These are phyloP conservation scores for Boletus insuetus DNA, from an alignment of 768 basidiomycete species.

Conservation along the genomic window DNA sequence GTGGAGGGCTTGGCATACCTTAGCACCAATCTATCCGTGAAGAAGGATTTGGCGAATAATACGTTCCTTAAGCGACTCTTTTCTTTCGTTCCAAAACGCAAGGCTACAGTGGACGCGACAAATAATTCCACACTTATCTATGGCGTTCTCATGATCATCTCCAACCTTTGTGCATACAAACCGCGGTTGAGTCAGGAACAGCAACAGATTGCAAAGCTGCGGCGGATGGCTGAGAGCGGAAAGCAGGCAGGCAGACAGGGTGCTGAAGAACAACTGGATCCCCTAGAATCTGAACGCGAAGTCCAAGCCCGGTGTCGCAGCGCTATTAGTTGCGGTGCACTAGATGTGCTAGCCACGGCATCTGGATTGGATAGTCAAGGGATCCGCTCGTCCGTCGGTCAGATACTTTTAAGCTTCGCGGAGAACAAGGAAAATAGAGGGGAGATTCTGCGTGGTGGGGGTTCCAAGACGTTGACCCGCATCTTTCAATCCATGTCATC, in stretches of 20 bases:
- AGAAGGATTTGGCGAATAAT: slow-evolving; percentile 59
- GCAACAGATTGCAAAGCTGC: slow-evolving; percentile 75
- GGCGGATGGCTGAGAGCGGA: slow-evolving; percentile 61
- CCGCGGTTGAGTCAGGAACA: slow-evolving; percentile 78
- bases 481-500: slow-evolving; percentile 54
- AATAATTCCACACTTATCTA: slow-evolving; percentile 60
- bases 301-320: slow-evolving; percentile 61
- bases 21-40: slow-evolving; percentile 58
- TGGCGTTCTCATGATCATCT: slow-evolving; percentile 72
- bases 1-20: slow-evolving; percentile 88
- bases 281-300: slow-evolving; percentile 61
- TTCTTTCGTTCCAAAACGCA: slow-evolving; percentile 52
- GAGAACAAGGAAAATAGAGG: slow-evolving; percentile 80
- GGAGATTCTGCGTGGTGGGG: slow-evolving; percentile 72
- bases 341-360: slow-evolving; percentile 61
- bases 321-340: slow-evolving; percentile 58
- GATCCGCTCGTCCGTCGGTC: slow-evolving; percentile 56
- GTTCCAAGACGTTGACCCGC: slow-evolving; percentile 60
- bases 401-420: slow-evolving; percentile 64
- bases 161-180: slow-evolving; percentile 70
- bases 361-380: slow-evolving; percentile 60
- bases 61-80: slow-evolving; percentile 58
- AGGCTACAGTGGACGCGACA: slow-evolving; percentile 29
- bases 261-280: slow-evolving; percentile 28
- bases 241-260: slow-evolving; percentile 33